A percentile compares a stretch with the other conserved stretches of the same genome.
phyloP scores from a whole-genome alignment of 805 yeast species.

The Brettanomyces custersianus region DNA sequence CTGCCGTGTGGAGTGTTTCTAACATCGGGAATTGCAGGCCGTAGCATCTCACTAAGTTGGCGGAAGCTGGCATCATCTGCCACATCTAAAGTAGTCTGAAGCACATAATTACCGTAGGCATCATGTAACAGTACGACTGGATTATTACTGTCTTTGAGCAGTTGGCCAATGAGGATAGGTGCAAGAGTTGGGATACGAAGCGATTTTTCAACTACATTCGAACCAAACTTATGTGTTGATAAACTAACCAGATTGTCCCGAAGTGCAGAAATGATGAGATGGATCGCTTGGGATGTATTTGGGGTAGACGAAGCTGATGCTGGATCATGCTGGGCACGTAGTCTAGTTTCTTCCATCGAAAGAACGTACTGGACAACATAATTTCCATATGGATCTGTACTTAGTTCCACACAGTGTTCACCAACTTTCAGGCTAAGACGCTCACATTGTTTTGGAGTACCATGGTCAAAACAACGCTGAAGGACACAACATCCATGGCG shows the following conservation, averaged over 20 bases:
- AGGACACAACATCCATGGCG: slow-evolving; percentile 97
- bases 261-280: slow-evolving; percentile 22
- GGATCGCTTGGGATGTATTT: slow-evolving; percentile 22
- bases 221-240: slow-evolving; percentile 54
- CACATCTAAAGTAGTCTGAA: slow-evolving; percentile 51
- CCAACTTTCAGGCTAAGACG: slow-evolving; percentile 63
- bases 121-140: slow-evolving; percentile 42
- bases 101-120: slow-evolving; percentile 51
- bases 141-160: slow-evolving; percentile 27
- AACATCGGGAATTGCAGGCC: slow-evolving; percentile 70
- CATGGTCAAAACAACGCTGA: slow-evolving; percentile 91
- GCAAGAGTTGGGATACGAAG: slow-evolving; percentile 39
- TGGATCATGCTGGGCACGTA: slow-evolving; percentile 22
- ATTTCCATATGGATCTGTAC: slow-evolving; percentile 92
- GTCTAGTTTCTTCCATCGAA: slow-evolving; percentile 27
- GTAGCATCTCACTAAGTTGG: slow-evolving; percentile 47
- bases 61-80: slow-evolving; percentile 43
- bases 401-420: slow-evolving; percentile 54
- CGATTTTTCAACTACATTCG: slow-evolving; percentile 51
- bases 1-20: slow-evolving; percentile 95
- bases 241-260: slow-evolving; percentile 25
- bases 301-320: slow-evolving; percentile 16
- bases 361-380: slow-evolving; percentile 93
- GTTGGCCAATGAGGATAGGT: slow-evolving; percentile 33
- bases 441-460: slow-evolving; percentile 59